Evolutionary conservation across 441 rosid genomes (phyloP), one percentile per base, ranked within the genome.

Genomic region (Erodium chrysanthum): DNA sequence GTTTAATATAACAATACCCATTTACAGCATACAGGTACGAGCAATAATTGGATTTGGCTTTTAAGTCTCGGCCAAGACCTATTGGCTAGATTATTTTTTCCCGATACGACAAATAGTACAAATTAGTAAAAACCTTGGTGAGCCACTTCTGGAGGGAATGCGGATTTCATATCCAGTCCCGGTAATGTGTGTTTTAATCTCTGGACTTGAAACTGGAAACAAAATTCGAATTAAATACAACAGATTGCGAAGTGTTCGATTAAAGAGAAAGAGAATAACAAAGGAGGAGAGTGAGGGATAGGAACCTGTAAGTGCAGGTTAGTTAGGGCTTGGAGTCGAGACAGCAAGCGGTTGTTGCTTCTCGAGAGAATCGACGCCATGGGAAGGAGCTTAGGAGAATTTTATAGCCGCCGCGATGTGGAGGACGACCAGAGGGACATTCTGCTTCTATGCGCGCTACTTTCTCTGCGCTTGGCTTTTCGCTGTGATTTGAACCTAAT

Each of bases 301-400:
- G 50, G 29, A 31, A 86, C 96, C 94, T 54, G 61, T 54, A 22
- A 21, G 12, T 80, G 85, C 33, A 77, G 76, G 69, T 68, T 60
- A 25, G 76, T 10, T 22, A 87, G 69, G 42, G 83, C 70, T 71
- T 76, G 81, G 75, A 87, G 77, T 10, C 82, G 84, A 71, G 77
- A 71, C 3, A 70, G 52, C 12, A 74, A 33, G 76, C 66, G 35
- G 58, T 67, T 73, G 69, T 71, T 84, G 70, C 75, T 68, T 66
- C 74, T 83, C 58, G 74, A 37, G 52, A 77, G 70, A 25, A 67
- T 66, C 60, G 60, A 20, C 67, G 84, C 85, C 98, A 82, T 89
- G 68, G 65, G 54, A 73, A 21, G 25, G 61, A 54, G 61, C 56
- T 48, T 54, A 25, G 33, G 33, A 29, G 33, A 29, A 29, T 29